Evolutionary conservation across 179 eudicot genomes (phyloP).

Genomic region (Amaranthus tricolor): DNA sequence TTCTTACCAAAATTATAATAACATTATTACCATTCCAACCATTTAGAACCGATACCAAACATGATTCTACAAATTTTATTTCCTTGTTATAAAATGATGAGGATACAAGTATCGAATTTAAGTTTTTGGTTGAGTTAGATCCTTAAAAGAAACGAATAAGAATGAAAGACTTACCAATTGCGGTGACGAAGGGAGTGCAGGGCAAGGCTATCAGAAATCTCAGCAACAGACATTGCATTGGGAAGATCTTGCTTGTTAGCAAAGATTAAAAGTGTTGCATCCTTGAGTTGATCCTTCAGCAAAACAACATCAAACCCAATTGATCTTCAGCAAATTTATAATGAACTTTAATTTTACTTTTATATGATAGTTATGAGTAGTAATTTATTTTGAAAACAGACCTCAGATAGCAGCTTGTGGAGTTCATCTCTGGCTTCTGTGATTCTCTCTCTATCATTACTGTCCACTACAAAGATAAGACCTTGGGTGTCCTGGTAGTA

Average conservation of each 20-base stretch:
- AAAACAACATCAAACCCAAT: background rate
- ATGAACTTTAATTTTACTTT: background rate
- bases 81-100: too few relatives aligned
- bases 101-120: too few relatives aligned
- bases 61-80: too few relatives aligned
- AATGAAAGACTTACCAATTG: constrained; percentile 18
- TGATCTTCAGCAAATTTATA: background rate
- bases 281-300: constrained; percentile 25
- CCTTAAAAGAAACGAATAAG: too few relatives aligned
- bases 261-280: constrained; percentile 27
- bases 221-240: constrained; percentile 35
- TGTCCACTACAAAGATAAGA: constrained; percentile 28
- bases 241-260: constrained; percentile 45
- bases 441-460: constrained; percentile 31
- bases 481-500: constrained; percentile 32
- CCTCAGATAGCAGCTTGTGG: constrained; percentile 26
- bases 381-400: background rate
- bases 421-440: constrained; percentile 35
- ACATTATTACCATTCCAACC: too few relatives aligned
- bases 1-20: too few relatives aligned
- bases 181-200: constrained; percentile 27
- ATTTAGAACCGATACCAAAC: too few relatives aligned
- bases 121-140: too few relatives aligned
- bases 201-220: constrained; percentile 33
- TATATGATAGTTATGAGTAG: background rate